These are phyloP conservation scores for Stemphylium beticola DNA, from an alignment of 2,329 filamentous ascomycete species.

Conservation along the genomic window DNA sequence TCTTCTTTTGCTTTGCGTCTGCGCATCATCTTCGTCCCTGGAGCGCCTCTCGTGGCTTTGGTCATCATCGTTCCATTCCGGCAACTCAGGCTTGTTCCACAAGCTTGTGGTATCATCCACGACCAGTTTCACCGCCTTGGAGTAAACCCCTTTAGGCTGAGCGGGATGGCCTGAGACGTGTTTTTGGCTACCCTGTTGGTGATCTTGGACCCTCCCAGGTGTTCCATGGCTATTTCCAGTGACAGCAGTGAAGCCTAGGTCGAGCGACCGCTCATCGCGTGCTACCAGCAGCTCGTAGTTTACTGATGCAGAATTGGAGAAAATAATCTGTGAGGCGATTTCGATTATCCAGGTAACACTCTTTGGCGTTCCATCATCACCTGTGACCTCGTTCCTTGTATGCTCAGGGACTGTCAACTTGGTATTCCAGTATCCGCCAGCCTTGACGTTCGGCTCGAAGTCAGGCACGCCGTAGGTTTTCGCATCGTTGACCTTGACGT, in stretches of 20 bases:
- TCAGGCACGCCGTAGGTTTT: constrained; percentile 79
- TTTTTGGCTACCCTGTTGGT: constrained; percentile 69
- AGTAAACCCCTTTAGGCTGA: constrained; percentile 80
- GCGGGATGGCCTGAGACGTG: constrained; percentile 59
- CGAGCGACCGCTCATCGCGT: constrained; percentile 82
- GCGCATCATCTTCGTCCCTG: constrained; percentile 31
- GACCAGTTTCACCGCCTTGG: constrained; percentile 75
- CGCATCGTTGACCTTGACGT: constrained; percentile 74
- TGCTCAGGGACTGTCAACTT: constrained; percentile 80
- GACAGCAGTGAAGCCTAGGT: constrained; percentile 66
- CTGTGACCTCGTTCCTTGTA: constrained; percentile 60
- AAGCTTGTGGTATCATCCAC: constrained; percentile 88
- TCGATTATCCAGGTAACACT: constrained; percentile 88
- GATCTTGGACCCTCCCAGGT: constrained; percentile 73
- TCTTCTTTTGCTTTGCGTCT: constrained; percentile 52
- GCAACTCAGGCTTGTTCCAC: constrained; percentile 91
- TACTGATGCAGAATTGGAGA: constrained; percentile 86
- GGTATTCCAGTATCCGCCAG: constrained; percentile 84
- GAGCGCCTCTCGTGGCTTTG: constrained; percentile 33
- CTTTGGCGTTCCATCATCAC: constrained; percentile 47
- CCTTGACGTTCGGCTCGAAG: constrained; percentile 96
- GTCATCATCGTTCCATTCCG: constrained; percentile 61
- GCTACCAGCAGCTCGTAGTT: constrained; percentile 87
- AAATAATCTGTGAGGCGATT: constrained; percentile 89
- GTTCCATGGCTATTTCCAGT: constrained; percentile 58